These are phyloP conservation scores for Falciphora oryzae DNA, from an alignment of 2,329 filamentous ascomycete species.

Conservation along the genomic window DNA sequence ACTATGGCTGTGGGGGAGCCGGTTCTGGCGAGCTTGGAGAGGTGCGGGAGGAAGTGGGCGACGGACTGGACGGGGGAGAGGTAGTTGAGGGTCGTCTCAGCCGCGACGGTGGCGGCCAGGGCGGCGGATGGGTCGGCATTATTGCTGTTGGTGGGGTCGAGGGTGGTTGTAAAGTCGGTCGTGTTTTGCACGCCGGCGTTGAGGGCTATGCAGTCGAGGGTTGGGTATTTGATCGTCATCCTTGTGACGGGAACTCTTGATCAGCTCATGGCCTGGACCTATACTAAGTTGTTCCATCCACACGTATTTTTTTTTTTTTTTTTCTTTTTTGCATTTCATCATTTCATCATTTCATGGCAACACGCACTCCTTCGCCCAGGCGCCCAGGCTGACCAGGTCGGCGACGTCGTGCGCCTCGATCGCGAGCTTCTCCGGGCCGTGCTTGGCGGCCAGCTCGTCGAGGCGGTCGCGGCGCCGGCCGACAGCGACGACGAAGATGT, in stretches of 20 bases:
- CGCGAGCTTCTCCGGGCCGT: conserved; percentile 36
- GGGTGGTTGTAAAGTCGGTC: conserved; percentile 39
- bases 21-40: conserved; percentile 29
- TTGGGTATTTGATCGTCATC: conserved; percentile 33
- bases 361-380: conserved; percentile 33
- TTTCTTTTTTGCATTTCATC: too few species aligned
- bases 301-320: too few species aligned
- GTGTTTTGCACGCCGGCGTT: conserved; percentile 50
- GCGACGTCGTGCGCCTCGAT: conserved; percentile 40
- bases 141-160: conserved; percentile 15
- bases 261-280: too few species aligned
- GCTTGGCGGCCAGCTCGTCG: conserved; percentile 37
- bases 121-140: conserved; percentile 26
- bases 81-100: conserved; percentile 16
- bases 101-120: conserved; percentile 27
- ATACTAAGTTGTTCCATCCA: too few species aligned
- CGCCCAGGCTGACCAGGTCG: conserved; percentile 33
- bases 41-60: conserved; percentile 19
- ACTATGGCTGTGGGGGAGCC: conserved; percentile 15
- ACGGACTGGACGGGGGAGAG: conserved; percentile 20
- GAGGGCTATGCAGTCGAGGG: conserved; percentile 50
- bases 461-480: conserved; percentile 45
- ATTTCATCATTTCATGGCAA: too few species aligned
- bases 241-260: conserved; percentile 16
- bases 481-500: conserved; percentile 47